These are phyloP conservation scores for Monosporascus sp. DNA, from an alignment of 2,329 filamentous ascomycete species.

Conservation along the genomic window DNA sequence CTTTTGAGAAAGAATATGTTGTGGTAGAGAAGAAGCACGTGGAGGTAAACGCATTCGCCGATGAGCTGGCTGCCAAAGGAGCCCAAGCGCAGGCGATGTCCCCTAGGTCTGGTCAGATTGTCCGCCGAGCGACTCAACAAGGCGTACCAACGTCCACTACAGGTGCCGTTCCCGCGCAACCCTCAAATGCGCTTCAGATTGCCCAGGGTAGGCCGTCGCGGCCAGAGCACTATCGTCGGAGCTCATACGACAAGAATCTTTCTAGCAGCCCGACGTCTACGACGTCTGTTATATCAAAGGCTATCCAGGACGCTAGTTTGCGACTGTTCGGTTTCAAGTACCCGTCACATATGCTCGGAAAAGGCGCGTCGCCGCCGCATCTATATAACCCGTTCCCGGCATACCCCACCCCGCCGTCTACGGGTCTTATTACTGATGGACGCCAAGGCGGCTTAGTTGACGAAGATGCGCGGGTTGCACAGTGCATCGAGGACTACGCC, in stretches of 20 bases:
- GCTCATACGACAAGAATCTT: conserved; percentile 71
- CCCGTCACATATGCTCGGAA: conserved; percentile 55
- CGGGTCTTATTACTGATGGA: conserved; percentile 63
- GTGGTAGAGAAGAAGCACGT: conserved; percentile 92
- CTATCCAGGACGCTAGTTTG: conserved; percentile 84
- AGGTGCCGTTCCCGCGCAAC: conserved; percentile 61
- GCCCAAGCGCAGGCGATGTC: conserved; percentile 41
- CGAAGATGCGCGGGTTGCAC: conserved; percentile 73
- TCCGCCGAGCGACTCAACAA: conserved; percentile 74
- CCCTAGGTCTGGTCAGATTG: conserved; percentile 57
- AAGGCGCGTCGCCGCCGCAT: conserved; percentile 66
- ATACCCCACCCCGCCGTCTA: conserved; percentile 63
- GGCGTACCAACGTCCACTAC: conserved; percentile 63
- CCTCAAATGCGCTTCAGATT: conserved; percentile 70
- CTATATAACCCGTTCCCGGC: conserved; percentile 78
- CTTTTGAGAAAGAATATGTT: conserved; percentile 90
- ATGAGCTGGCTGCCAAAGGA: conserved; percentile 81
- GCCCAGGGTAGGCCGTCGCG: conserved; percentile 58
- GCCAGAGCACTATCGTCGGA: conserved; percentile 66
- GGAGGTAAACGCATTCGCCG: conserved; percentile 94
- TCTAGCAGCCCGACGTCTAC: conserved; percentile 68
- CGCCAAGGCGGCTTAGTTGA: conserved; percentile 59
- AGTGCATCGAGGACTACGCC: conserved; percentile 84
- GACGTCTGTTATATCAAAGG: conserved; percentile 89
- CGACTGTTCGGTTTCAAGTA: conserved; percentile 68